These are phyloP conservation scores for Diaporthe aspalathi DNA, from an alignment of 2,329 filamentous ascomycete species.

Conservation along the genomic window DNA sequence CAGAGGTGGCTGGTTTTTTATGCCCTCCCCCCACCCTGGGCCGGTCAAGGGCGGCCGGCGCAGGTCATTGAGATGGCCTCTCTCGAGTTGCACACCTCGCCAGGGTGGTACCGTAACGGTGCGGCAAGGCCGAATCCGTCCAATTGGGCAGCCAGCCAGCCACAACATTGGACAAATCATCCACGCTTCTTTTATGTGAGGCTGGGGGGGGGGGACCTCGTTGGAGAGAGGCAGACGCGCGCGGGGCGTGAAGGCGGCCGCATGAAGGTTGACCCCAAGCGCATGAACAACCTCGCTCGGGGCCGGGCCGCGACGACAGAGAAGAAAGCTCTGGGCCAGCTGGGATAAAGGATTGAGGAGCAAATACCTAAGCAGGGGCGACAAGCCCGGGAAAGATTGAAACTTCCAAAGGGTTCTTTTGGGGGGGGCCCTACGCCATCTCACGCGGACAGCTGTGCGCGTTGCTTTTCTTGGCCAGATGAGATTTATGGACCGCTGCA, in stretches of 20 bases:
- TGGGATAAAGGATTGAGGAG: neutral
- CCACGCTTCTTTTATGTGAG: neutral
- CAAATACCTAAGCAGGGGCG: neutral
- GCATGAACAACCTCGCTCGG: conserved; percentile 24
- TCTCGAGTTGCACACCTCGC: neutral
- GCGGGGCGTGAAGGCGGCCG: neutral
- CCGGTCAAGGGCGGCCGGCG: neutral
- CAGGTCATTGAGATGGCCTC: neutral
- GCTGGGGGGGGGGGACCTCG: neutral
- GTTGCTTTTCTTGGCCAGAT: conserved; percentile 28
- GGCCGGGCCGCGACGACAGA: conserved; percentile 3
- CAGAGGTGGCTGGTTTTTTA: neutral
- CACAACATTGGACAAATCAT: neutral
- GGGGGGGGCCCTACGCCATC: too few species aligned
- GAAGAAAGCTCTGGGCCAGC: neutral
- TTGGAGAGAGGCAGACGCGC: neutral
- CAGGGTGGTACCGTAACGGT: neutral
- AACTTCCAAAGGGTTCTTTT: neutral
- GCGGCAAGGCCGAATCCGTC: neutral
- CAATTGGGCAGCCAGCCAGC: neutral
- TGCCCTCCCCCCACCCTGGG: too few species aligned
- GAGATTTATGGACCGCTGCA: conserved; percentile 14
- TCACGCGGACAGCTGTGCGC: conserved; percentile 2
- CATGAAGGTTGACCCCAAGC: conserved; percentile 14
- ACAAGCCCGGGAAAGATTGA: neutral